Evolutionary conservation across 2,329 filamentous ascomycete genomes (phyloP), one percentile per base, ranked within the genome.

Genomic region (Exophiala sideris): DNA sequence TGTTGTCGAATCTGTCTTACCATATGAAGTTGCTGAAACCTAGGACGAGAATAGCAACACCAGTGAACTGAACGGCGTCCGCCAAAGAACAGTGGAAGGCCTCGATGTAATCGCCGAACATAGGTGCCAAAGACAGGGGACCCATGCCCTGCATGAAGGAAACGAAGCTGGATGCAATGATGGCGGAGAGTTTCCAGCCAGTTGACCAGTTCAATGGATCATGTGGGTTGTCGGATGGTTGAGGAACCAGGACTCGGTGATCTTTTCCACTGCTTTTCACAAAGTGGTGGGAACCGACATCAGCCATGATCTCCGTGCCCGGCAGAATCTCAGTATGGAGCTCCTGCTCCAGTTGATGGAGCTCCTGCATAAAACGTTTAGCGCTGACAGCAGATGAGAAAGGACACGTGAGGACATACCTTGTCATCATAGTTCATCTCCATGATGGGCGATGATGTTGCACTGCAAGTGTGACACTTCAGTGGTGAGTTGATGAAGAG

Each of bases 241-340:
- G 78, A 21, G 77, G 78, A 8, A 79, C 76, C n/a, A 80, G 67
- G 12, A 78, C 76, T 18, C 52, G 48, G 14, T 54, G 45, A 6
- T 21, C 42, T 39, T 49, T 56, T 33, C 74, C 70, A 18, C 68
- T 66, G 62, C 70, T 66, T 56, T 85, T 86, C 63, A 86, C 81
- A 62, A 86, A 86, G 66, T 85, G 83, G 67, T 84, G 81, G 1
- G 72, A 71, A 16, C 81, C 82, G 35, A 85, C 76, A 72, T 87
- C 79, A 7, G 74, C 69, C 80, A 83, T 83, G 63, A 83, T 73
- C 66, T 83, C 80, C 3, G 80, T 83, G 20, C 80, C 80, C 3
- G 80, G 80, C 38, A 81, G 67, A 52, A 83, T 76, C 57, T 80
- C 76, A 32, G 72, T 72, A 51, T 78, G 71, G 55, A 83, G 74